Conservation (phyloP, 2,329 filamentous ascomycete genomes). For the Cladorrhinum sp. region DNA sequence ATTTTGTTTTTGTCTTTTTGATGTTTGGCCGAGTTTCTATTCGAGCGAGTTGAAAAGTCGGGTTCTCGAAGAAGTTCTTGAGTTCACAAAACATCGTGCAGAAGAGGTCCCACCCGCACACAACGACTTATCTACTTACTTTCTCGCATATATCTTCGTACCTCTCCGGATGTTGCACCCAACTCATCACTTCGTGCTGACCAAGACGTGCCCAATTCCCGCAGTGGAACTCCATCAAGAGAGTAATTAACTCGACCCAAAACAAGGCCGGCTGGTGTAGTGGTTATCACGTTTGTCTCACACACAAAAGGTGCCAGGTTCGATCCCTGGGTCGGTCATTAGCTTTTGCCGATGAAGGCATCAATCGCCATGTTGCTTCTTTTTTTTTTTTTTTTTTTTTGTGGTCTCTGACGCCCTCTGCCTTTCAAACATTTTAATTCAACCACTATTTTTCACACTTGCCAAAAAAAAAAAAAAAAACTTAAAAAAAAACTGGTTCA, state of each 20-base stretch:
- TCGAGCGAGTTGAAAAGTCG: too few species aligned
- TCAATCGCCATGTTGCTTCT: too few species aligned
- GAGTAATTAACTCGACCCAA: too few species aligned
- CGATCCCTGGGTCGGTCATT: slow-evolving; percentile 25
- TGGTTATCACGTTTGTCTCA: slow-evolving; percentile 27
- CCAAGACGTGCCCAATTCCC: neutral
- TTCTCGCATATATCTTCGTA: too few species aligned
- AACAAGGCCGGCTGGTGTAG: slow-evolving; percentile 23
- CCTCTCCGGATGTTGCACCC: neutral
- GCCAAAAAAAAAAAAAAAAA: neutral
- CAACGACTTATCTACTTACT: too few species aligned
- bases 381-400: slow-evolving; percentile 1
- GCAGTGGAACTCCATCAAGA: neutral
- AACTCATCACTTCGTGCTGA: neutral
- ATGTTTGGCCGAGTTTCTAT: neutral
- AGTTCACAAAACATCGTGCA: too few species aligned
- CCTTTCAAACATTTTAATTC: too few species aligned
- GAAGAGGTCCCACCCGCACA: too few species aligned
- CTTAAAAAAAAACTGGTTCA: neutral
- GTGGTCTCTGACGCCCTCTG: too few species aligned
- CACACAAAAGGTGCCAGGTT: slow-evolving; percentile 26
- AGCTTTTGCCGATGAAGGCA: slow-evolving; percentile 9
- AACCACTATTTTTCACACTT: too few species aligned
- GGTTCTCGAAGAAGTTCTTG: too few species aligned
- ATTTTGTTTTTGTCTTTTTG: too few species aligned